Percentiles rank a stretch among this genome's conserved stretches.
phyloP scores from a whole-genome alignment of 257 asterid genomes.

The Nicotiana benthamiana region DNA sequence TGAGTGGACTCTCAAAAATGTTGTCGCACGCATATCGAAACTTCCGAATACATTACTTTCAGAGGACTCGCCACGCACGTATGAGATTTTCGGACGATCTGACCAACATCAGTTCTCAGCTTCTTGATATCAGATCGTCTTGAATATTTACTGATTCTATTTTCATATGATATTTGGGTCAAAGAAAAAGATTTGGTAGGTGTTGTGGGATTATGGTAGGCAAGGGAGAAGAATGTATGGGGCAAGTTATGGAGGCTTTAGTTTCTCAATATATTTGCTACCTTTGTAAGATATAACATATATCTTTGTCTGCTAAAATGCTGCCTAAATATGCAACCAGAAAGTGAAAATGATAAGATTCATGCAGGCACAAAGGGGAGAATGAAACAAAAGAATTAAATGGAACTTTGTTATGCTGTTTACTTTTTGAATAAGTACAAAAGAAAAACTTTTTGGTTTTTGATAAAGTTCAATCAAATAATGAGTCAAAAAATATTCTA shows the following conservation, averaged over 20 bases:
- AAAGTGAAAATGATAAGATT: conserved; percentile 31
- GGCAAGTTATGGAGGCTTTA: conserved; percentile 26
- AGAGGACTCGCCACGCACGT: too few relatives aligned
- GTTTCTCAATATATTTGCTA: conserved; percentile 13
- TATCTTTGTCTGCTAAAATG: conserved; percentile 15
- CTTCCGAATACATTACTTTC: too few relatives aligned
- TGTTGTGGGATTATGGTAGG: conserved; percentile 4
- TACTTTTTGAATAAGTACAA: neutral
- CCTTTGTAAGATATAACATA: neutral
- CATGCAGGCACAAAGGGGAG: conserved; percentile 21
- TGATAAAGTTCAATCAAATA: conserved; percentile 7
- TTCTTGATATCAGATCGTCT: too few relatives aligned
- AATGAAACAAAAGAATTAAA: conserved; percentile 3
- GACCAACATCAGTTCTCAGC: too few relatives aligned
- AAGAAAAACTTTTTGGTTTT: neutral
- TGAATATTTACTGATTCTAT: too few relatives aligned
- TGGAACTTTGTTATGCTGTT: neutral
- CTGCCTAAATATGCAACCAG: conserved; percentile 24
- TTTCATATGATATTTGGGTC: neutral
- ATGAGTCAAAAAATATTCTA: conserved; percentile 3
- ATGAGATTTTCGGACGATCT: too few relatives aligned
- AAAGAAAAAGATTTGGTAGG: neutral
- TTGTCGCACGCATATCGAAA: too few relatives aligned
- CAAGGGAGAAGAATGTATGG: conserved; percentile 38
- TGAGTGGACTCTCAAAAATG: too few relatives aligned